Base-by-base conservation (phyloP, 768 basidiomycete genomes). In the Leucosporidium creatinivorum region DNA sequence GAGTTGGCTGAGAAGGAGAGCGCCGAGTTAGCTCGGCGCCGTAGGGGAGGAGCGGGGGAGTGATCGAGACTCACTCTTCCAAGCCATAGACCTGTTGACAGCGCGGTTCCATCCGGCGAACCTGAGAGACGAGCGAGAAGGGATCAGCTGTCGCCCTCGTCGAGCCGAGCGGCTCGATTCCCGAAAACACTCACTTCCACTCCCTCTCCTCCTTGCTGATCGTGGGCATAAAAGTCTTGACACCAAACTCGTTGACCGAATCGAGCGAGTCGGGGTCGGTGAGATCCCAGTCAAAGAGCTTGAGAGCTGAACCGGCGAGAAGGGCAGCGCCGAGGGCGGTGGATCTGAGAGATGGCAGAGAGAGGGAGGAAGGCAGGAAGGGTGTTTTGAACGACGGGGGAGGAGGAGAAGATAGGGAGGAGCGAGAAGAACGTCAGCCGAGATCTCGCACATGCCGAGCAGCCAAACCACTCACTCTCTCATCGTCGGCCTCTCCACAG, bases 271-370 rank as follows among this genome's bases (percentile, higher is more conserved):
- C 86, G 0, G 93, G 93, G 47, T 85, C 84, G 56, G 79, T 81
- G 62, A 98, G 79, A 78, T 98, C 87, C 96, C 96, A 98, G 58
- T 92, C 94, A 75, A 89, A 93, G 28, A 97, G 81, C 9, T 83
- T 80, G 59, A 98, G 83, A 3, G 96, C 92, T 48, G 89, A 84
- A 31, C 89, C 96, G 21, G 96, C 96, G 36, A 96, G 85, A 63
- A 99, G 81, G 28, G 96, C 96, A 13, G 93, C 91, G 25, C 96
- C 96, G 58, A 99, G 82, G 3, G 96, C 96, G 21, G 96, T 99
- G 3, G 91, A 93, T 78, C 89, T 91, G 72, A 21, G 60, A 65
- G 23, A 18, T 3, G 54, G 67, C 23, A 58, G 58, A 59, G 33
- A 0, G 44, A 12, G 9, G 17, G 6, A 9, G n/a, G 49, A 21